Conservation (phyloP, 169 alveolate species). For the Plasmodium inui region DNA sequence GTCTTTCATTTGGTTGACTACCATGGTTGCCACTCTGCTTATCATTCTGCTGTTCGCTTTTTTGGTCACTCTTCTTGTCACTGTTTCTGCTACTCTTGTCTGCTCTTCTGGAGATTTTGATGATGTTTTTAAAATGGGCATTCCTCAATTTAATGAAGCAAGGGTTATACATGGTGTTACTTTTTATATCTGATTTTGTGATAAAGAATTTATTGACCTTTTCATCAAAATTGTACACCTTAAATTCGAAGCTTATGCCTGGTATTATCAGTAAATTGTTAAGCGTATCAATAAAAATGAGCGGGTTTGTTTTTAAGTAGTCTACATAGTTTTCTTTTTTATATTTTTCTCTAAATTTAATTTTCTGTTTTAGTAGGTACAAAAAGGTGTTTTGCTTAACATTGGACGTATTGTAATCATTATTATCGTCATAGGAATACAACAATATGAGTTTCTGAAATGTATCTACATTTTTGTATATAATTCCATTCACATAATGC, state of each 20-base stretch:
- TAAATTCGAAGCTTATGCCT: conserved; percentile 43
- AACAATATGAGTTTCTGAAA: conserved; percentile 38
- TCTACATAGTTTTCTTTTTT: conserved; percentile 41
- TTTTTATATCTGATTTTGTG: conserved; percentile 39
- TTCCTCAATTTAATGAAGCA: conserved; percentile 36
- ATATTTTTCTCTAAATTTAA: conserved; percentile 41
- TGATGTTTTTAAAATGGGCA: conserved; percentile 17
- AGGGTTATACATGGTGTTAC: conserved; percentile 35
- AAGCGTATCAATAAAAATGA: conserved; percentile 54
- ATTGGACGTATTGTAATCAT: conserved; percentile 23
- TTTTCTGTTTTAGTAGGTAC: conserved; percentile 35
- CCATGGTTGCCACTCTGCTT: neutral
- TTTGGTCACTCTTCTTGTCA: neutral
- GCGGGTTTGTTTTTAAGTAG: conserved; percentile 53
- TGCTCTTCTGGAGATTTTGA: conserved; percentile 3
- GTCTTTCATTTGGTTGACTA: neutral
- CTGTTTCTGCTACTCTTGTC: conserved; percentile 6
- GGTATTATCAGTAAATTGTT: conserved; percentile 50
- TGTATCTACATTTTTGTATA: conserved; percentile 33
- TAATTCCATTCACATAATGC: conserved; percentile 54
- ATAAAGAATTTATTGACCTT: conserved; percentile 39
- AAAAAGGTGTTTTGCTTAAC: conserved; percentile 50
- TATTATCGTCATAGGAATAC: conserved; percentile 48
- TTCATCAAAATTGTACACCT: conserved; percentile 33
- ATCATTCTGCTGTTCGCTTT: neutral